These are phyloP conservation scores for Boletellus emodensis DNA, from an alignment of 768 basidiomycete genomes.

Conservation along the genomic window DNA sequence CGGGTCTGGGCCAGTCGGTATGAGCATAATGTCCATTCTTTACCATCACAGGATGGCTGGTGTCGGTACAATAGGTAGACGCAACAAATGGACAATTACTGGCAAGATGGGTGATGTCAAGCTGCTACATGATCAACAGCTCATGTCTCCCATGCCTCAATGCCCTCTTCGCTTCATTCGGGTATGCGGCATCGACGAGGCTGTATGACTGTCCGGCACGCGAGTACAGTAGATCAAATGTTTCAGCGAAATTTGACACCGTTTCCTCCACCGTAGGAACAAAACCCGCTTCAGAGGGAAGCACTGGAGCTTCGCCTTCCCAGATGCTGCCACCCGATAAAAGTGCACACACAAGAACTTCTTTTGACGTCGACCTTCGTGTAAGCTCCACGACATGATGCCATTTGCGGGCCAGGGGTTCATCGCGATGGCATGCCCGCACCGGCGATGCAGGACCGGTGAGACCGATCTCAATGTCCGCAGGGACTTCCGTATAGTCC, in stretches of 20 bases:
- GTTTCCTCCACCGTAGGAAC: slow-evolving; percentile 11
- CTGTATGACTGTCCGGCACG: slow-evolving; percentile 15
- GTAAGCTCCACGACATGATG: slow-evolving; percentile 26
- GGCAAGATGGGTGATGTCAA: too few species aligned
- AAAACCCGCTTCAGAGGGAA: slow-evolving; percentile 19
- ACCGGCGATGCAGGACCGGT: slow-evolving; percentile 4
- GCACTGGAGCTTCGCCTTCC: slow-evolving; percentile 25
- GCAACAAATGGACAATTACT: too few species aligned
- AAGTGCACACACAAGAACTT: slow-evolving; percentile 27
- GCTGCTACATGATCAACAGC: not conserved
- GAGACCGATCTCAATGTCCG: slow-evolving; percentile 16
- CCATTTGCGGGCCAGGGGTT: slow-evolving; percentile 22
- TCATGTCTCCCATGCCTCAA: not conserved
- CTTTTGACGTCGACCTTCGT: slow-evolving; percentile 17
- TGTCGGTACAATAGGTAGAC: slow-evolving; percentile 1
- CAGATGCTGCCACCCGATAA: slow-evolving; percentile 22
- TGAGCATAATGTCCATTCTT: slow-evolving; percentile 2
- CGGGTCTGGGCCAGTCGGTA: slow-evolving; percentile 1
- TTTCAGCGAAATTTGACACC: slow-evolving; percentile 14
- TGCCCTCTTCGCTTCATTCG: too few species aligned
- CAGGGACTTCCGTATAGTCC: slow-evolving; percentile 22
- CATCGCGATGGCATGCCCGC: slow-evolving; percentile 23
- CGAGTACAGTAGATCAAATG: slow-evolving; percentile 26
- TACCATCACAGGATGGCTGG: not conserved
- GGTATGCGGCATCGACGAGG: too few species aligned